Percentiles rank a stretch among this genome's conserved stretches.
Evolutionary conservation across 495 filamentous ascomycete species (phyloP).

Genomic region (Lasiosphaeria ovina): DNA sequence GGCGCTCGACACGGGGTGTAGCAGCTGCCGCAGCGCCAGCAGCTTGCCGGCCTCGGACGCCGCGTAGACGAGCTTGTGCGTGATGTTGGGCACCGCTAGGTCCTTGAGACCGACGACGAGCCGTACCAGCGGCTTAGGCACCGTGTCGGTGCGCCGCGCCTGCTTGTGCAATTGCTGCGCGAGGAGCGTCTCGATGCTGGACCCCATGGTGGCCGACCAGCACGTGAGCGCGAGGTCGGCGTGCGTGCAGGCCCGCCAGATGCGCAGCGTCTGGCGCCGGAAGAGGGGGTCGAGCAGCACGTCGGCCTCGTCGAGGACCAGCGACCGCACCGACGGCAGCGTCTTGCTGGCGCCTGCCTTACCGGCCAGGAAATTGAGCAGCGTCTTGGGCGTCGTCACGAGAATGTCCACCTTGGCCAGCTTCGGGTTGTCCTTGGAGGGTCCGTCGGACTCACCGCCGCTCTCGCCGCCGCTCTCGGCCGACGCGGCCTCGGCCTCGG

Average conservation of each 20-base stretch:
- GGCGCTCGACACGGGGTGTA: slow-evolving; percentile 69
- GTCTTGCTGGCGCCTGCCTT: slow-evolving; percentile 41
- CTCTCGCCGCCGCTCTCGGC: slow-evolving; percentile 26
- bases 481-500: slow-evolving; percentile 29
- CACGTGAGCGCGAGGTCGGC: slow-evolving; percentile 67
- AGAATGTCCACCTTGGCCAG: slow-evolving; percentile 75
- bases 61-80: slow-evolving; percentile 84
- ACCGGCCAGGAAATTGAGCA: slow-evolving; percentile 70
- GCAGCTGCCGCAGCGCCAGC: slow-evolving; percentile 82
- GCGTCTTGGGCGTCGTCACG: slow-evolving; percentile 78
- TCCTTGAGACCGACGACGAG: slow-evolving; percentile 94
- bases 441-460: slow-evolving; percentile 37
- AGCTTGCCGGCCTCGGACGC: slow-evolving; percentile 93
- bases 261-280: slow-evolving; percentile 79
- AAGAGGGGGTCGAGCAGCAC: slow-evolving; percentile 90
- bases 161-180: slow-evolving; percentile 51
- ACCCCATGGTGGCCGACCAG: slow-evolving; percentile 97
- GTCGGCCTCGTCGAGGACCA: slow-evolving; percentile 93
- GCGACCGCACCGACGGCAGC: slow-evolving; percentile 62
- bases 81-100: slow-evolving; percentile 86
- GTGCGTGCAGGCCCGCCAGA: slow-evolving; percentile 76
- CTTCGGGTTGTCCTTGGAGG: slow-evolving; percentile 33
- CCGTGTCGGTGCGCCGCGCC: slow-evolving; percentile 48
- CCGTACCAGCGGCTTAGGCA: slow-evolving; percentile 61
- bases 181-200: slow-evolving; percentile 79